Evolutionary conservation across 306 rosid genomes (phyloP).

Genomic region (Corylus avellana): DNA sequence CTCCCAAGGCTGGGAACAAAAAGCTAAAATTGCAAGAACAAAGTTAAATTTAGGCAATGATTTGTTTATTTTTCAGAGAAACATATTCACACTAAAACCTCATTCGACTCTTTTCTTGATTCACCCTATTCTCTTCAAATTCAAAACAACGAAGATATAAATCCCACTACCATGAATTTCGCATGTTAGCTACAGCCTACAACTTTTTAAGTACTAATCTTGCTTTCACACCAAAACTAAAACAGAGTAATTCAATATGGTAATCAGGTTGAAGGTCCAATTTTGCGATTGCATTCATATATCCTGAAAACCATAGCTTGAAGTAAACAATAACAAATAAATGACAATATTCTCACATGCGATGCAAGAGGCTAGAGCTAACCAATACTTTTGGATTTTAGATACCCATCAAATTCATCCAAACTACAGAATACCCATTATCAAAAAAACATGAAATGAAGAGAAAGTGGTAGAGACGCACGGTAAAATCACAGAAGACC

Average conservation of each 20-base stretch:
- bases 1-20: constrained; percentile 94
- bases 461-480: constrained; percentile 39
- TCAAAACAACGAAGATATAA: neutral
- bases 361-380: neutral
- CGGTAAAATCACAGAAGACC: constrained; percentile 85
- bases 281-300: neutral
- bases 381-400: neutral
- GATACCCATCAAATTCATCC: neutral
- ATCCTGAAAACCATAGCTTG: neutral
- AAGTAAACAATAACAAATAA: neutral
- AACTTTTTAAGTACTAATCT: neutral
- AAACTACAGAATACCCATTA: neutral
- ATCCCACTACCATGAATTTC: neutral
- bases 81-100: neutral
- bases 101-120: neutral
- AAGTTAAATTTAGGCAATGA: constrained; percentile 15
- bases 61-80: constrained; percentile 18
- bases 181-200: too few relatives aligned
- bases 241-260: neutral
- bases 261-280: neutral
- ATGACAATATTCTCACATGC: neutral
- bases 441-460: constrained; percentile 3
- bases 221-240: neutral
- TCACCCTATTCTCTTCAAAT: constrained; percentile 1
- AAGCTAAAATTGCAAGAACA: constrained; percentile 54